phyloP scores from a whole-genome alignment of 805 yeast genomes.

The Sugiyamaella valdiviana region DNA sequence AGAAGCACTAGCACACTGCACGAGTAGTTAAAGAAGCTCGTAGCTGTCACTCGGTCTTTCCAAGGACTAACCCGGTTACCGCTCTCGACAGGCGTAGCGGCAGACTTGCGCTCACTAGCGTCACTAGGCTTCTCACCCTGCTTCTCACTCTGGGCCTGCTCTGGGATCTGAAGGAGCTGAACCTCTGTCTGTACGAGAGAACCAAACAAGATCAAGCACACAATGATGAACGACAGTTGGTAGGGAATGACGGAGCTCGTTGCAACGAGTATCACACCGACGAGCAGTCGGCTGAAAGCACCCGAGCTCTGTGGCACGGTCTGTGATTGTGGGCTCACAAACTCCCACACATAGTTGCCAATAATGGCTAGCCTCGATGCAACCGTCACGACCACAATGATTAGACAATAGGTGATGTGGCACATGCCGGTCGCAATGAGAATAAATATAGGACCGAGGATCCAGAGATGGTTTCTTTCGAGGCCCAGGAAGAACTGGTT shows the following conservation, averaged over 20 bases:
- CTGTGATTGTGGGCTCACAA: not conserved
- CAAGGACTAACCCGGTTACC: too few species aligned
- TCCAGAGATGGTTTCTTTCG: conserved; percentile 48
- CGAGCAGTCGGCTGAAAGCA: not conserved
- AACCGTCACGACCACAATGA: conserved; percentile 4
- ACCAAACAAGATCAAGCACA: not conserved
- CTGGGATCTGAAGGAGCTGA: not conserved
- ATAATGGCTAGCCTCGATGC: not conserved
- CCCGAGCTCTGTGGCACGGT: not conserved
- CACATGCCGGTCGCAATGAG: conserved; percentile 42
- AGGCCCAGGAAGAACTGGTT: conserved; percentile 54
- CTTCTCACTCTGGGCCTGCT: not conserved
- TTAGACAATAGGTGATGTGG: conserved; percentile 29
- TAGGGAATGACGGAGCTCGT: not conserved
- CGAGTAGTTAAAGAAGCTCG: conserved; percentile 50
- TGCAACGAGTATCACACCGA: not conserved
- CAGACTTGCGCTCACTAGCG: too few species aligned
- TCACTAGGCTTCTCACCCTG: not conserved
- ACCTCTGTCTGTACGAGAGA: not conserved
- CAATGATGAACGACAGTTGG: conserved; percentile 1
- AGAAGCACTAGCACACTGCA: conserved; percentile 58
- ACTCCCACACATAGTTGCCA: not conserved
- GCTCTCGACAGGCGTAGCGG: too few species aligned
- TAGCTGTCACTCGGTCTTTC: not conserved
- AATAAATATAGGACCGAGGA: conserved; percentile 54